A percentile compares a stretch with the other conserved stretches of the same genome.
phyloP scores from a whole-genome alignment of 2,329 filamentous ascomycete genomes.

The Colletotrichum sansevieriae region DNA sequence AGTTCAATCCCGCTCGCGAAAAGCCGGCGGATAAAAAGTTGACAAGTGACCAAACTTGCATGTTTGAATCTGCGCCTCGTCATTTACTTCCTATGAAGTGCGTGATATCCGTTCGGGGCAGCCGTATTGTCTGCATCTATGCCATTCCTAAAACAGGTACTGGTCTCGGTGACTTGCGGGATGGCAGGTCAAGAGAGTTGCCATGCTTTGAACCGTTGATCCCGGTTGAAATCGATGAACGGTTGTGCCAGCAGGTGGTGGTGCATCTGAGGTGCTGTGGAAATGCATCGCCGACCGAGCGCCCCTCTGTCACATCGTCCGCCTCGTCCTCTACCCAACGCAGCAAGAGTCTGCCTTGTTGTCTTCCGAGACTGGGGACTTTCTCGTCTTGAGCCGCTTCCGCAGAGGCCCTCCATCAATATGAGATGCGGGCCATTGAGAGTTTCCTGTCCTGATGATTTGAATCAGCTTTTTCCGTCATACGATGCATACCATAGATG shows the following conservation, averaged over 20 bases:
- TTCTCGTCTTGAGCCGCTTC: neutral
- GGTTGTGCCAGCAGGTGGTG: neutral
- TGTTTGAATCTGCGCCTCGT: constrained; percentile 7
- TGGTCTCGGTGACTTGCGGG: constrained; percentile 10
- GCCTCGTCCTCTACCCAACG: neutral
- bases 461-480: constrained; percentile 8
- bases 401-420: neutral
- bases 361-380: too few species aligned
- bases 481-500: constrained; percentile 6
- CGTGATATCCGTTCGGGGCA: constrained; percentile 23
- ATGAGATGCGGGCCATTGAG: neutral
- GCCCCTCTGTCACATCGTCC: constrained; percentile 14
- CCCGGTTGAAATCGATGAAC: neutral
- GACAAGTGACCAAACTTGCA: constrained; percentile 35
- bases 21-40: constrained; percentile 21
- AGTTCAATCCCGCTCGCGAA: constrained; percentile 27
- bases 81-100: constrained; percentile 8
- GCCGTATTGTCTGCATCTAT: neutral
- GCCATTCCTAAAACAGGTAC: neutral
- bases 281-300: constrained; percentile 9
- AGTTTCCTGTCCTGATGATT: constrained; percentile 20
- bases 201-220: constrained; percentile 1
- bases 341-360: neutral
- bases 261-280: neutral
- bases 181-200: constrained; percentile 4